Conservation (phyloP, 306 rosid species). For the Crataegus laevigata region DNA sequence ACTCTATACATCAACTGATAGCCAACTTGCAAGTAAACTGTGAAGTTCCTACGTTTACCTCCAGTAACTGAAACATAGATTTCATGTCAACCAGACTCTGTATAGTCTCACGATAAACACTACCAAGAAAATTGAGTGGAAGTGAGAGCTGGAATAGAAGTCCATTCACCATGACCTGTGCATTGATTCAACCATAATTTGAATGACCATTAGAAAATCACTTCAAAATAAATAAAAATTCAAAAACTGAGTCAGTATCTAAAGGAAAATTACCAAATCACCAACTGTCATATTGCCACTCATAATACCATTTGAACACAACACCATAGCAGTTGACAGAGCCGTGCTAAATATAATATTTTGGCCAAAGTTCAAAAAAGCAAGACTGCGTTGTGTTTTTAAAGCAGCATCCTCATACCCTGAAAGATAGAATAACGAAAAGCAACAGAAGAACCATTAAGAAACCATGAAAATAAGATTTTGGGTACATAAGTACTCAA, state of each 20-base stretch:
- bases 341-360: conserved; percentile 85
- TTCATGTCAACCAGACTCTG: conserved; percentile 98
- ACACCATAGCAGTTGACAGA: conserved; percentile 93
- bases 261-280: conserved; percentile 69
- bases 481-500: background rate
- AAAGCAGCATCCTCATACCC: conserved; percentile 95
- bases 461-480: background rate
- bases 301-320: conserved; percentile 84
- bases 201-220: conserved; percentile 8
- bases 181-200: conserved; percentile 14
- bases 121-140: conserved; percentile 94
- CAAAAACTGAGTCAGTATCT: background rate
- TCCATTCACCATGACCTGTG: conserved; percentile 97
- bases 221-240: background rate
- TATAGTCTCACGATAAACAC: conserved; percentile 96
- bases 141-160: conserved; percentile 97
- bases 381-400: conserved; percentile 87
- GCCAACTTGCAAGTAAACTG: conserved; percentile 13
- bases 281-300: conserved; percentile 83
- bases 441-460: conserved; percentile 23
- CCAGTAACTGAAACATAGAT: conserved; percentile 92
- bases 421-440: conserved; percentile 26
- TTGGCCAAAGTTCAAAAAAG: conserved; percentile 88
- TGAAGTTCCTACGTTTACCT: conserved; percentile 50
- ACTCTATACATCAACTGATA: background rate